Conservation (phyloP, 2,329 filamentous ascomycete species). For the Xylariales sp. region DNA sequence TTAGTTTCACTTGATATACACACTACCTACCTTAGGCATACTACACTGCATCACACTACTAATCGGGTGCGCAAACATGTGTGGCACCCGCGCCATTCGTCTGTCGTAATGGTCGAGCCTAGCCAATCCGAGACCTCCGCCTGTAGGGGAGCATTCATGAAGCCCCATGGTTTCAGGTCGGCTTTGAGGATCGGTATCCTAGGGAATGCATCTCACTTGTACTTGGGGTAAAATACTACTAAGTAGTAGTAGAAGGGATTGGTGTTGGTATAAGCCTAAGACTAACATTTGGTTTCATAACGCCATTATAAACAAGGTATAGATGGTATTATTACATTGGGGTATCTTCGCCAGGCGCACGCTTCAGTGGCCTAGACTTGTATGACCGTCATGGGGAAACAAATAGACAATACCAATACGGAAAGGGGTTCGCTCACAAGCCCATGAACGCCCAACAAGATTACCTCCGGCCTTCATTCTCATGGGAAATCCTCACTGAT, state of each 20-base stretch:
- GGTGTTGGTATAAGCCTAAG: neutral
- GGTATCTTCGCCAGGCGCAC: slow-evolving; percentile 35
- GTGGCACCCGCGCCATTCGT: neutral
- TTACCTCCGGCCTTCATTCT: slow-evolving; percentile 25
- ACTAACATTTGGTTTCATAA: slow-evolving; percentile 2
- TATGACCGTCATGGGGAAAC: slow-evolving; percentile 21
- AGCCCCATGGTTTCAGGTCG: slow-evolving; percentile 28
- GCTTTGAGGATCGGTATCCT: slow-evolving; percentile 5
- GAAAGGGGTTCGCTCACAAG: slow-evolving; percentile 21
- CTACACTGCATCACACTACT: no score
- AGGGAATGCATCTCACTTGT: slow-evolving; percentile 5
- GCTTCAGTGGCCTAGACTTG: slow-evolving; percentile 12
- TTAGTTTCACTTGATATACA: no score
- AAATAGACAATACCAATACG: slow-evolving; percentile 30
- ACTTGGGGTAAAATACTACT: no score
- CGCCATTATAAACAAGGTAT: slow-evolving; percentile 21
- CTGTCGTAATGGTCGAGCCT: no score
- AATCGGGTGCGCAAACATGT: no score
- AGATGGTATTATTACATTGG: slow-evolving; percentile 36
- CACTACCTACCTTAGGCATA: no score
- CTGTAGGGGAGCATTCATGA: slow-evolving; percentile 15
- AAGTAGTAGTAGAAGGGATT: neutral
- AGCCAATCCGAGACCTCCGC: slow-evolving; percentile 14
- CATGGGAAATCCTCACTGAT: slow-evolving; percentile 17
- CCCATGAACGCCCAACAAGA: slow-evolving; percentile 27